Conservation (phyloP, 1,284 basidiomycete species). For the Ganoderma leucocontextum region DNA sequence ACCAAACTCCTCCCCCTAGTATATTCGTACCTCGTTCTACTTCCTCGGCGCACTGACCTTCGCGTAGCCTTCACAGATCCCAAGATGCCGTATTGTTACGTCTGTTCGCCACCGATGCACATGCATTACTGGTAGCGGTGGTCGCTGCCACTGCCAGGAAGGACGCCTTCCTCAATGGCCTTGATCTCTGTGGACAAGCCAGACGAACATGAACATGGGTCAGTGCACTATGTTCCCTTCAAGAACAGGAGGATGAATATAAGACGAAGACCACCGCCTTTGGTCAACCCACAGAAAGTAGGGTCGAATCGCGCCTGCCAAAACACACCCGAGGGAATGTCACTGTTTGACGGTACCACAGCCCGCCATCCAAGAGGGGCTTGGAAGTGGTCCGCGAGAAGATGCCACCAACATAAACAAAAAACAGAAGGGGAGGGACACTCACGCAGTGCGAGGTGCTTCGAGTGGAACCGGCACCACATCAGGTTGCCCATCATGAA, state of each 20-base stretch:
- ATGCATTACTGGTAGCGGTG: constrained; percentile 4
- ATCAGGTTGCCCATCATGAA: constrained; percentile 46
- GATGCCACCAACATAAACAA: too few relatives aligned
- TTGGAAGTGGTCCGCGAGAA: background rate
- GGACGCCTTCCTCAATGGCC: constrained; percentile 19
- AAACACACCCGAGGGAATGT: too few relatives aligned
- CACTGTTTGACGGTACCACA: background rate
- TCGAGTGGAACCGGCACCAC: constrained; percentile 48
- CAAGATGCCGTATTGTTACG: background rate
- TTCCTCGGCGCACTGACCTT: background rate
- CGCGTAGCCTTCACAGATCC: background rate
- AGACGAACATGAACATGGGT: background rate
- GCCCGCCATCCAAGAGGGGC: background rate
- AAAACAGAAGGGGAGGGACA: constrained; percentile 8
- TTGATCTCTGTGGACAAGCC: constrained; percentile 25
- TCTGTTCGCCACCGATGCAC: background rate
- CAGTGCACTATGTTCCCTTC: background rate
- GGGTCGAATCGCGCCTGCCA: background rate
- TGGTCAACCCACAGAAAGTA: too few relatives aligned
- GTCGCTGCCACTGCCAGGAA: constrained; percentile 13
- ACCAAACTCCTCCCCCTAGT: background rate
- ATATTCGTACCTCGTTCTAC: background rate
- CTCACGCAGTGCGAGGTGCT: constrained; percentile 50
- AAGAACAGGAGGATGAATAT: background rate
- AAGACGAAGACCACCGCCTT: background rate